These are phyloP conservation scores for Paraphoma chrysanthemicola DNA, from an alignment of 2,329 filamentous ascomycete species.

Conservation along the genomic window DNA sequence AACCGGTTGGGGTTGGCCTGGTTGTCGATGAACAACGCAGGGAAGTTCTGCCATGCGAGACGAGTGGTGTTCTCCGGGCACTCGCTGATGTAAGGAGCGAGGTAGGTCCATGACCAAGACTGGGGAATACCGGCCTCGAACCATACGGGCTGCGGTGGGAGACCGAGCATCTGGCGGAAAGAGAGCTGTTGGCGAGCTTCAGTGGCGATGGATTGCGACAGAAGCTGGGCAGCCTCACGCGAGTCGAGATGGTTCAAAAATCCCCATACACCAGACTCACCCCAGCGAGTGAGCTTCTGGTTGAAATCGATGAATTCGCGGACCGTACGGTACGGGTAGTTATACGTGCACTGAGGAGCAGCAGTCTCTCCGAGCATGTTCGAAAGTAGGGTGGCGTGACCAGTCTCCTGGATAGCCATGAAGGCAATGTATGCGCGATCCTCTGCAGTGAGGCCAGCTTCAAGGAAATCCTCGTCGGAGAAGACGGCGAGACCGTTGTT, in stretches of 20 bases:
- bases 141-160: slow-evolving; percentile 84
- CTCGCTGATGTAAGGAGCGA: slow-evolving; percentile 80
- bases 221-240: slow-evolving; percentile 73
- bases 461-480: slow-evolving; percentile 71
- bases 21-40: slow-evolving; percentile 73
- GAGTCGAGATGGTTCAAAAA: slow-evolving; percentile 81
- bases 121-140: slow-evolving; percentile 82
- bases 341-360: slow-evolving; percentile 78
- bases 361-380: slow-evolving; percentile 78
- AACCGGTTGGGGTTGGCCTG: slow-evolving; percentile 76
- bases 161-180: slow-evolving; percentile 81
- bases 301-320: slow-evolving; percentile 83
- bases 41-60: slow-evolving; percentile 86
- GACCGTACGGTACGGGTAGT: slow-evolving; percentile 79
- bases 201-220: slow-evolving; percentile 77
- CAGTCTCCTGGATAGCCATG: slow-evolving; percentile 79
- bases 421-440: slow-evolving; percentile 75
- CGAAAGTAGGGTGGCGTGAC: slow-evolving; percentile 77
- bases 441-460: slow-evolving; percentile 70
- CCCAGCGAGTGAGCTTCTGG: slow-evolving; percentile 83
- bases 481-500: slow-evolving; percentile 76
- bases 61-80: slow-evolving; percentile 77
- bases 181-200: slow-evolving; percentile 85
- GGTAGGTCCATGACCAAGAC: slow-evolving; percentile 82
- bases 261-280: slow-evolving; percentile 80